Evolutionary conservation across 768 basidiomycete genomes (phyloP), one percentile per base, ranked within the genome.

Genomic region (Pisolithus microcarpus): DNA sequence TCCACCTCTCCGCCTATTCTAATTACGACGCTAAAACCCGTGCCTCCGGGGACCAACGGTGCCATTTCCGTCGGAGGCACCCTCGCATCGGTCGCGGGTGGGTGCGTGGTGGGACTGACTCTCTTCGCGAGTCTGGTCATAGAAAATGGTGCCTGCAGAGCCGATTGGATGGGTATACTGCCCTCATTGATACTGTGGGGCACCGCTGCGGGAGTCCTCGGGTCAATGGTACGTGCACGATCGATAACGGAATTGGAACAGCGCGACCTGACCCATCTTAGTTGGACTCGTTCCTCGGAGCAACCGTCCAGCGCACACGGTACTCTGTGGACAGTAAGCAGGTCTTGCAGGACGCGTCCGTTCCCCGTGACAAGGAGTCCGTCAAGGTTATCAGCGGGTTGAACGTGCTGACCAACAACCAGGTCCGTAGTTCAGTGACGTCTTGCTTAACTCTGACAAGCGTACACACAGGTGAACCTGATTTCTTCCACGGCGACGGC

Each of bases 21-120:
- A 31, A 78, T 96, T 58, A 94, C 91, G 5, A 92, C 87, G 4
- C 66, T 85, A 48, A 77, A 75, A 56, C 57, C 69, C 1, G 89
- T 92, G 0, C 92, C 92, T 1, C 83, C 85, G 2, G 94, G 94
- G 3, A 96, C 94, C 9, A 96, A 97, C 59, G 94, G 94, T 3
- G 94, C 78, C 0, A 78, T 96, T 52, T 87, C 90, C 5, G 50
- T 77, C 2, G 76, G 80, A 39, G 94, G 94, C 15, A 88, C 89
- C 2, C 56, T 80, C 15, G 83, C 84, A 7, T 91, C 88, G 1
- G 67, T 84, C 13, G 64, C 73, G 1, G 94, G 94, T 1, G 94
- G 94, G 0, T 60, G 74, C 2, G 56, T 85, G 4, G 82, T 95
- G 58, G 93, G 91, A 5, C 44, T 75, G 11, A 72, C 80, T 8